Base-by-base conservation (phyloP, 495 filamentous ascomycete species). In the Tetracladium setigerum region DNA sequence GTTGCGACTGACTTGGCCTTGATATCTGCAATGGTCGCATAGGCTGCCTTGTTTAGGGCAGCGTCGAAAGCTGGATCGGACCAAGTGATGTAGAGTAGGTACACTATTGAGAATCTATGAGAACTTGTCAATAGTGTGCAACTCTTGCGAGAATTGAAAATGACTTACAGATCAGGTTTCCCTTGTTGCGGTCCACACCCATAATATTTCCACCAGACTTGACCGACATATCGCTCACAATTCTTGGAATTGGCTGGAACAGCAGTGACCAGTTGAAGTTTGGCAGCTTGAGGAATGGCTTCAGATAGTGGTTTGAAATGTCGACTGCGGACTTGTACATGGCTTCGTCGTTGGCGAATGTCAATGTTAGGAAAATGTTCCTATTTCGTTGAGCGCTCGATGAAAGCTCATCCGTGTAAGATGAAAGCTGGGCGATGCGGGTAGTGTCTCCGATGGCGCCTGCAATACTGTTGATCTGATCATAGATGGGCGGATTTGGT, bases 81-180 rank as follows among this genome's bases (percentile, higher is more conserved):
- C 30, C 30, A 45, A 5, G 42, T 45, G 42, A 45, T 45, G 30
- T 45, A 45, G 6, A 45, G 7, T 6, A 45, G 31, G 42, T 34
- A 45, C 6, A 45, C 30, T 45, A 18, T 11, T 2, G 10, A n/a
- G n/a, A n/a, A n/a, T n/a, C n/a, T n/a, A n/a, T n/a, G n/a, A n/a
- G n/a, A n/a, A n/a, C n/a, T n/a, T n/a, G n/a, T n/a, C n/a, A n/a
- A n/a, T n/a, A n/a, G n/a, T n/a, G n/a, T n/a, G n/a, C n/a, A n/a
- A n/a, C n/a, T n/a, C n/a, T n/a, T n/a, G n/a, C n/a, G n/a, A n/a
- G n/a, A n/a, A n/a, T n/a, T n/a, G 7, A 18, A 14, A 9, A 7
- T 22, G 11, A 44, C 41, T 44, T 44, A 44, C 41, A 30, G 22
- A 44, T 44, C 10, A 44, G 27, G 19, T 44, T 16, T 4, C 41